A percentile compares a stretch with the other conserved stretches of the same genome.
These are phyloP conservation scores for Pharus latifolius DNA, from an alignment of 176 grass and related monocot species.

Conservation along the genomic window DNA sequence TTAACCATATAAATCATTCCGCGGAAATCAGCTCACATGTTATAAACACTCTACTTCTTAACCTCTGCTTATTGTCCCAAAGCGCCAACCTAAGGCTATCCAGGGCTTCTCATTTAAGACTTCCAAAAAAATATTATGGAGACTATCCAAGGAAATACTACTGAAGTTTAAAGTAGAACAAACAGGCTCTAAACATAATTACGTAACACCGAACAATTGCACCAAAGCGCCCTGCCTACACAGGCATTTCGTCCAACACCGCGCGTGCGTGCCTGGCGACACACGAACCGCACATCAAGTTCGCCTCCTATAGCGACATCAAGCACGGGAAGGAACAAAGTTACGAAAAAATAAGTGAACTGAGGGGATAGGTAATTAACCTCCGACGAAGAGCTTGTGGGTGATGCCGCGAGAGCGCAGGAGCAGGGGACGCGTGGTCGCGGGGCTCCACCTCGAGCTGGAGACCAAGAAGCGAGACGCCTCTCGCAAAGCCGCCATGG, in stretches of 20 bases:
- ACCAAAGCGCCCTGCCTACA: not conserved
- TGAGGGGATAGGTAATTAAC: not conserved
- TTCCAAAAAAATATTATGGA: no score
- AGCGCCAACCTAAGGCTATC: no score
- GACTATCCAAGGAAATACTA: no score
- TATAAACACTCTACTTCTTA: no score
- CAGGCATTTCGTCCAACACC: constrained; percentile 22
- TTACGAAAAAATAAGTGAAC: no score
- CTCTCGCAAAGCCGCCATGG: constrained; percentile 15
- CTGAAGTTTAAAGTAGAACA: no score
- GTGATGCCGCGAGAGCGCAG: constrained; percentile 32
- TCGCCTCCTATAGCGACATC: not conserved
- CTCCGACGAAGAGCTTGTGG: constrained; percentile 37
- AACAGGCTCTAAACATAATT: no score
- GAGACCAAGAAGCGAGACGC: constrained; percentile 18
- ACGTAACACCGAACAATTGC: no score
- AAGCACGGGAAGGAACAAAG: not conserved
- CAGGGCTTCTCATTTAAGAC: no score
- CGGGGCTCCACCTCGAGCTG: not conserved
- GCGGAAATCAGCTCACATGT: no score
- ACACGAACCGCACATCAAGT: not conserved
- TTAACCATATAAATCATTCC: no score
- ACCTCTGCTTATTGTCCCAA: no score
- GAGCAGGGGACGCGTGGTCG: not conserved
- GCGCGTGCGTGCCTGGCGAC: not conserved